Evolutionary conservation across 352 stramenopile species (phyloP).

Genomic region (Phytophthora macrochlamydospora): DNA sequence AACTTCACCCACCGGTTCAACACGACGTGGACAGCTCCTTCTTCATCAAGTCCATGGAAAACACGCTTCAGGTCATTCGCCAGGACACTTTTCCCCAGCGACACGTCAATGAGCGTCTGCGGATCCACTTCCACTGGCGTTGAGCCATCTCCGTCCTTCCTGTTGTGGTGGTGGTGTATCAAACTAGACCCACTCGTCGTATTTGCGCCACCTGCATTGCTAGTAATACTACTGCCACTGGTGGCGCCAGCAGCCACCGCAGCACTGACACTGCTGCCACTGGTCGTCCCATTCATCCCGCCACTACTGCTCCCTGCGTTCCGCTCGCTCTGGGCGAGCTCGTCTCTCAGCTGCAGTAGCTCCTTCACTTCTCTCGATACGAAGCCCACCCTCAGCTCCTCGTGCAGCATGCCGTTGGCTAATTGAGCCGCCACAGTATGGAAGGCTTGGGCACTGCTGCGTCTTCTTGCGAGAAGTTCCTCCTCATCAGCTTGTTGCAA

Average conservation of each 20-base stretch:
- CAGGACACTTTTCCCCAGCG: constrained; percentile 74
- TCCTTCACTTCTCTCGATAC: constrained; percentile 81
- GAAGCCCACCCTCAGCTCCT: constrained; percentile 81
- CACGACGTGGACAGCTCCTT: constrained; percentile 75
- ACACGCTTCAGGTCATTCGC: constrained; percentile 88
- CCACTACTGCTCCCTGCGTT: constrained; percentile 22
- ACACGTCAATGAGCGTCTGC: constrained; percentile 86
- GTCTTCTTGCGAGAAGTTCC: constrained; percentile 37
- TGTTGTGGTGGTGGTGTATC: constrained; percentile 35
- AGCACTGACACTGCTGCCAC: constrained; percentile 36
- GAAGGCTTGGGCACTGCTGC: constrained; percentile 56
- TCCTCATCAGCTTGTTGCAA: constrained; percentile 35
- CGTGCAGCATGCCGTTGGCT: constrained; percentile 80
- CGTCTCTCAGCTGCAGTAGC: constrained; percentile 79
- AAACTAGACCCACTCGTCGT: constrained; percentile 27
- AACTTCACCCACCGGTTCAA: constrained; percentile 89
- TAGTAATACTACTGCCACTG: constrained; percentile 31
- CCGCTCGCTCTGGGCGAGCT: constrained; percentile 75
- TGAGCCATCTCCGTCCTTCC: constrained; percentile 38
- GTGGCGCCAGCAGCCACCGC: constrained; percentile 29
- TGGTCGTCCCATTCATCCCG: constrained; percentile 21
- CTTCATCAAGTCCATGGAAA: constrained; percentile 82
- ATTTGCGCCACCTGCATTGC: constrained; percentile 10
- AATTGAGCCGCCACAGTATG: constrained; percentile 74
- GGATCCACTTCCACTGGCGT: constrained; percentile 66